A percentile compares a stretch with the other conserved stretches of the same genome.
Conservation (phyloP, 805 yeast genomes). For the Cyberlindnera nakhonratchasimensis region DNA sequence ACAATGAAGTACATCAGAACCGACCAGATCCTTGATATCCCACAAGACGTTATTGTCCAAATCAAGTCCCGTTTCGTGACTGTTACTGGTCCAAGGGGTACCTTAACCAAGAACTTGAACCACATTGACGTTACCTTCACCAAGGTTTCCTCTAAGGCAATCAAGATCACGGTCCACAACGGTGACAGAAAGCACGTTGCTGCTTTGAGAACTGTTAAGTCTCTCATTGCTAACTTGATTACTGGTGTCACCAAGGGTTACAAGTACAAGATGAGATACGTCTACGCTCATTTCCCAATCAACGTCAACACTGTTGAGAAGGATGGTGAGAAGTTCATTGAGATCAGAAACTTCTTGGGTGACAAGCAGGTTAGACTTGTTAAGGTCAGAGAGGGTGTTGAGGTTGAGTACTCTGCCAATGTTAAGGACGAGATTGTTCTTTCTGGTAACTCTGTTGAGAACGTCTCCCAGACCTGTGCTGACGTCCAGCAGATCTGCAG, state of each 20-base stretch:
- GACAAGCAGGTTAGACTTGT: slow-evolving; percentile 95
- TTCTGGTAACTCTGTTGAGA: slow-evolving; percentile 94
- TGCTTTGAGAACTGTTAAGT: slow-evolving; percentile 96
- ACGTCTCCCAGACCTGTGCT: slow-evolving; percentile 97
- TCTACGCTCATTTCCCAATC: slow-evolving; percentile 99
- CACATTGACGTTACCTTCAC: slow-evolving; percentile 93
- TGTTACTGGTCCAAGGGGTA: slow-evolving; percentile 98
- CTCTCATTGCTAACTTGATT: slow-evolving; percentile 88
- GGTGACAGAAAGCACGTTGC: slow-evolving; percentile 99
- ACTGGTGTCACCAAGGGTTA: slow-evolving; percentile 99
- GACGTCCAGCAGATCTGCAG: slow-evolving; percentile 97
- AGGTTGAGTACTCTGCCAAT: slow-evolving; percentile 70
- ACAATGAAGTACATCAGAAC: slow-evolving; percentile 83
- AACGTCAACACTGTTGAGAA: slow-evolving; percentile 87
- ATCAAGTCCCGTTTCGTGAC: slow-evolving; percentile 88
- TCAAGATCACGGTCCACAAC: slow-evolving; percentile 91
- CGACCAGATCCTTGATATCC: slow-evolving; percentile 77
- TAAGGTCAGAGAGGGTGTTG: slow-evolving; percentile 84
- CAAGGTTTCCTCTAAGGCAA: slow-evolving; percentile 65
- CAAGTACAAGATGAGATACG: slow-evolving; percentile 99
- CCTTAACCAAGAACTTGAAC: slow-evolving; percentile 81
- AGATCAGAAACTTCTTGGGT: slow-evolving; percentile 99
- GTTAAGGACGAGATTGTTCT: slow-evolving; percentile 94
- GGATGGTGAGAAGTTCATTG: slow-evolving; percentile 72
- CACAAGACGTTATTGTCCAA: slow-evolving; percentile 88